These are phyloP conservation scores for Salvia sclarea DNA, from an alignment of 305 asterid genomes.

Conservation along the genomic window DNA sequence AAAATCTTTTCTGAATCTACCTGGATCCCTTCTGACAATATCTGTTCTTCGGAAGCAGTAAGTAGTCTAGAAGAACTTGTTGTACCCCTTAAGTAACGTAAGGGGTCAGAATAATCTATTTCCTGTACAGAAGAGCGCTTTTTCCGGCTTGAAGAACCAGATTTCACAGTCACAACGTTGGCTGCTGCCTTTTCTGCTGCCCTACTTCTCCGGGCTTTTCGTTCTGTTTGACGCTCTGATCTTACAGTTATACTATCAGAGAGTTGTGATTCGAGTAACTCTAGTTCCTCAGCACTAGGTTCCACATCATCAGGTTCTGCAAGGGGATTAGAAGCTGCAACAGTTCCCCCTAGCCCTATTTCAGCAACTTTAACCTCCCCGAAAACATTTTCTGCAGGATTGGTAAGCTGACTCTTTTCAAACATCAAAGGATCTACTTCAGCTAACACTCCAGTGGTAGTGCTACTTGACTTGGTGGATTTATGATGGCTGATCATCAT, in stretches of 20 bases:
- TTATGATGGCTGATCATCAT: conserved; percentile 51
- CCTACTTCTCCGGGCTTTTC: conserved; percentile 69
- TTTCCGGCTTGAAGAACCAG: conserved; percentile 68
- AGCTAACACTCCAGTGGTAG: conserved; percentile 32
- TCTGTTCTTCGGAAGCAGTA: conserved; percentile 80
- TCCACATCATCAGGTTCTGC: conserved; percentile 55
- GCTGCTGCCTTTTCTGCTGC: conserved; percentile 81
- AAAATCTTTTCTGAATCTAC: conserved; percentile 36
- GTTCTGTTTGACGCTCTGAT: conserved; percentile 80
- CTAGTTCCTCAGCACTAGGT: conserved; percentile 74
- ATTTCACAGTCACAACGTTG: conserved; percentile 60
- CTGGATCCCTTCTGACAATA: conserved; percentile 87
- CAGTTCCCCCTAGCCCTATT: conserved; percentile 35
- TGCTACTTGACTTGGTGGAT: conserved; percentile 35
- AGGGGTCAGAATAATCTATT: conserved; percentile 76
- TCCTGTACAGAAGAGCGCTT: conserved; percentile 66
- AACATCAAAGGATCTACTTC: conserved; percentile 35
- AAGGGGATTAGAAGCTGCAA: conserved; percentile 35
- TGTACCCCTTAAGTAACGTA: conserved; percentile 80
- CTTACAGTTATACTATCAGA: conserved; percentile 60
- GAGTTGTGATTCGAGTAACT: conserved; percentile 58
- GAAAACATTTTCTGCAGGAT: conserved; percentile 39
- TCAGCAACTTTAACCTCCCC: conserved; percentile 48
- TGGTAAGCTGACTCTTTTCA: conserved; percentile 40
- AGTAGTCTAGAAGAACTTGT: conserved; percentile 71